Percentiles rank a stretch among this genome's conserved stretches.
Evolutionary conservation across 352 stramenopile genomes (phyloP).

Genomic region (Blastocystis sp.): DNA sequence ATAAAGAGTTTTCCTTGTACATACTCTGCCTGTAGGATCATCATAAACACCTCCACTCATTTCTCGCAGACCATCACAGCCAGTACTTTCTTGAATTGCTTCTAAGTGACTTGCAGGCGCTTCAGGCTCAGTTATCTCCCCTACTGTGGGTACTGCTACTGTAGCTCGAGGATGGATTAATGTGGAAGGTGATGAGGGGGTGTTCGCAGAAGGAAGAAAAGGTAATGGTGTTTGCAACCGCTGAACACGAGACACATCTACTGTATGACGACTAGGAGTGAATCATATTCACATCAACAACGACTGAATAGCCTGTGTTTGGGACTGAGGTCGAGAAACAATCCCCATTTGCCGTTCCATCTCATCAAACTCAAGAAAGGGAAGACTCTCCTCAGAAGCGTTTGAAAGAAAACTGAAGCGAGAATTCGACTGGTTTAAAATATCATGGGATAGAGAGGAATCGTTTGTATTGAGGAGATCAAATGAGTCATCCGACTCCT

Average conservation of each 20-base stretch:
- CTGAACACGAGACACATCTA: background rate
- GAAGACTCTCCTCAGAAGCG: background rate
- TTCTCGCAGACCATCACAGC: background rate
- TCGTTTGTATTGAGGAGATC: background rate
- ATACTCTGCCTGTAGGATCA: background rate
- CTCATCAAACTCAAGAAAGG: background rate
- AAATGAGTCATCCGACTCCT: background rate
- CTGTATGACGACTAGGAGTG: background rate
- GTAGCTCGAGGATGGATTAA: background rate
- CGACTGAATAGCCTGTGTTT: no score
- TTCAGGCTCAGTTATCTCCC: background rate
- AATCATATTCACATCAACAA: no score
- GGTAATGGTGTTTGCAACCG: background rate
- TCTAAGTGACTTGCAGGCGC: background rate
- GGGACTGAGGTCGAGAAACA: background rate
- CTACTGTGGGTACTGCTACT: background rate
- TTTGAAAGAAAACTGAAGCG: background rate
- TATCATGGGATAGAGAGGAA: background rate
- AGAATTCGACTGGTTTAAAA: background rate
- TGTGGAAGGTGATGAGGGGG: background rate
- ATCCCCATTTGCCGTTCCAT: background rate
- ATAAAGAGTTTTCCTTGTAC: background rate
- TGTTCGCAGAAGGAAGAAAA: background rate
- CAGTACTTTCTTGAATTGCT: background rate
- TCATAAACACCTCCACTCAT: conserved; percentile 53